phyloP scores from a whole-genome alignment of 305 asterid species.

The Solanum hybrid region DNA sequence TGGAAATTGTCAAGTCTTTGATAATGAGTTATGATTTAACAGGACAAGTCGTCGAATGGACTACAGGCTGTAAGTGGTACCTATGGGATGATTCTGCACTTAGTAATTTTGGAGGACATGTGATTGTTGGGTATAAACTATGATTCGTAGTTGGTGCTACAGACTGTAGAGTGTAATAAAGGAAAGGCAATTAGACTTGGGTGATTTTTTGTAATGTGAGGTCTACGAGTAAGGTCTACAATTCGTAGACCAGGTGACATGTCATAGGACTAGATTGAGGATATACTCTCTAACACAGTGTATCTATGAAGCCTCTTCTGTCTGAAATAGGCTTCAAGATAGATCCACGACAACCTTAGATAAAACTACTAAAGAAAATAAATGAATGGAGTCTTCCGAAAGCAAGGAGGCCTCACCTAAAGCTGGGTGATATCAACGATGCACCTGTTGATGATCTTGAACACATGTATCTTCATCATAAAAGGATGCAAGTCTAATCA shows the following conservation, averaged over 20 bases:
- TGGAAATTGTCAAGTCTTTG: background rate
- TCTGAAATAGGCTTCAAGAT: background rate
- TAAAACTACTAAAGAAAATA: background rate
- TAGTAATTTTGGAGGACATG: background rate
- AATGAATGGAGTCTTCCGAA: background rate
- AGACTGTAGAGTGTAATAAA: background rate
- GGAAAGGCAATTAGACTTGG: background rate
- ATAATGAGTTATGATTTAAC: background rate
- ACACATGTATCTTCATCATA: background rate
- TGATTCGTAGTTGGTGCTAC: background rate
- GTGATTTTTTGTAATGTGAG: background rate
- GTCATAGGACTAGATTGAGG: background rate
- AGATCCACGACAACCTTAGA: background rate
- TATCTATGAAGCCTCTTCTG: background rate
- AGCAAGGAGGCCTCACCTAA: background rate
- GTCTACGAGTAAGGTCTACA: background rate
- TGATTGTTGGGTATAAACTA: background rate
- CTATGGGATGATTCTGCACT: background rate
- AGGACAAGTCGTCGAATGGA: background rate
- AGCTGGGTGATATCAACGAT: background rate
- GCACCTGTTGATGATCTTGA: background rate
- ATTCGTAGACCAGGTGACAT: background rate
- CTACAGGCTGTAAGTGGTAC: background rate
- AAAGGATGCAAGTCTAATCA: background rate
- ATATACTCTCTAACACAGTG: background rate